Evolutionary conservation across 768 basidiomycete species (phyloP), one percentile per base, ranked within the genome.

Genomic region (Russula griseocarnosa): DNA sequence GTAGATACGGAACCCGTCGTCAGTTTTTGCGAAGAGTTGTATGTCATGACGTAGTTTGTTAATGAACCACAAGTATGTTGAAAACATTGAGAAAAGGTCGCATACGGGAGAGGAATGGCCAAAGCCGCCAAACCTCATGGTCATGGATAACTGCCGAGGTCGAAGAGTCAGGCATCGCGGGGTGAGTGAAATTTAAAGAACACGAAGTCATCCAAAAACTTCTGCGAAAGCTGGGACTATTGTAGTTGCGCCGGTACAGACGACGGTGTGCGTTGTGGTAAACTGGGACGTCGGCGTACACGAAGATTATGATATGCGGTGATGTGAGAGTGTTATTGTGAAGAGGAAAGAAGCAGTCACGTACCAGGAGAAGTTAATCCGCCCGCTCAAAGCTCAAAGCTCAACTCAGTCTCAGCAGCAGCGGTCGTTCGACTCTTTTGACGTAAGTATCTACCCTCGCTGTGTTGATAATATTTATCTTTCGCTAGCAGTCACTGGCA

Each of bases 171-270:
- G 52, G 16, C n/a, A 40, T 65, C 36, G 47, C 50, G 28, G 58
- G 16, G 30, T 32, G 47, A 7, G 34, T 34, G 22, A 63, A 47
- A 59, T 28, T 22, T 40, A 62, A n/a, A 55, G 44, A 81, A 73
- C 63, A 90, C 87, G 90, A 26, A 90, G 75, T 60, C 76, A 76
- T 70, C 90, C 86, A 69, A 87, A 86, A 10, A 92, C 74, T 67
- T 80, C 10, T 85, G 46, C 83, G 77, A 75, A 86, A 86, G 71
- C 85, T 85, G 3, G 79, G 75, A 65, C 84, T 86, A 18, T 82
- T 79, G 66, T 86, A 89, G 66, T 84, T 83, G 55, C 87, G 81
- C 32, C 88, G 76, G 70, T 90, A 91, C 16, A 86, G 77, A 36
- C 87, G 80, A 60, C n/a, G n/a, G n/a, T n/a, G n/a, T n/a, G n/a